A percentile compares a stretch with the other conserved stretches of the same genome.
phyloP scores from a whole-genome alignment of 306 rosid species.

The Casuarina cunninghamiana region DNA sequence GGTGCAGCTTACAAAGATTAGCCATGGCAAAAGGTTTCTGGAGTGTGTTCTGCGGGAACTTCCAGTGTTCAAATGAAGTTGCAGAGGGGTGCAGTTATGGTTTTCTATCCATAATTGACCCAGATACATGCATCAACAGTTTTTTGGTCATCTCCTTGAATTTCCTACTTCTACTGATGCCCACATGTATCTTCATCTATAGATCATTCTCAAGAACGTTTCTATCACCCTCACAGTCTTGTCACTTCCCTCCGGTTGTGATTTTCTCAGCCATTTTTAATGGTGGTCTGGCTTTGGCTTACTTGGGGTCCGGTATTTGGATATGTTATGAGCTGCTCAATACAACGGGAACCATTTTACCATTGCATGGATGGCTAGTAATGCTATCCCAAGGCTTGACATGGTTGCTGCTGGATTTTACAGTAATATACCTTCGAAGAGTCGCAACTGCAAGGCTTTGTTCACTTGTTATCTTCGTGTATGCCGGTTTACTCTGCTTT shows the following conservation, averaged over 20 bases:
- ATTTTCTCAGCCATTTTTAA: slow-evolving; percentile 4
- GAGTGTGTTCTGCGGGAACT: slow-evolving; percentile 11
- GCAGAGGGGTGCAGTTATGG: slow-evolving; percentile 5
- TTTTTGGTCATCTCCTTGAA: slow-evolving; percentile 13
- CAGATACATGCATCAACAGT: slow-evolving; percentile 27
- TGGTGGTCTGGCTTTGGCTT: slow-evolving; percentile 28
- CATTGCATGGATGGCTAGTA: slow-evolving; percentile 26
- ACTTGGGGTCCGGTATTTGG: slow-evolving; percentile 32
- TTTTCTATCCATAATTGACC: slow-evolving; percentile 10
- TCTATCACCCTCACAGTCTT: neutral
- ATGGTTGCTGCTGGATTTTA: slow-evolving; percentile 23
- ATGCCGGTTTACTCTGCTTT: slow-evolving; percentile 18
- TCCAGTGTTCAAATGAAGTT: slow-evolving; percentile 1
- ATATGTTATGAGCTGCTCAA: slow-evolving; percentile 9
- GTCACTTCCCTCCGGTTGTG: neutral
- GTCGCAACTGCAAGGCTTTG: neutral
- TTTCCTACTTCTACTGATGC: slow-evolving; percentile 14
- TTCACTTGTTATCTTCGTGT: slow-evolving; percentile 5
- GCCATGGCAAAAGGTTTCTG: slow-evolving; percentile 2
- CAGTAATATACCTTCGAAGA: slow-evolving; percentile 1
- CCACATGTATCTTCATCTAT: slow-evolving; percentile 5
- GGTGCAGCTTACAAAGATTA: neutral
- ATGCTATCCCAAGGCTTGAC: slow-evolving; percentile 21
- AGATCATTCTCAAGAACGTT: slow-evolving; percentile 11
- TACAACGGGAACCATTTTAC: neutral